Conservation (phyloP, 2,329 filamentous ascomycete species). For the Fusarium sp. region DNA sequence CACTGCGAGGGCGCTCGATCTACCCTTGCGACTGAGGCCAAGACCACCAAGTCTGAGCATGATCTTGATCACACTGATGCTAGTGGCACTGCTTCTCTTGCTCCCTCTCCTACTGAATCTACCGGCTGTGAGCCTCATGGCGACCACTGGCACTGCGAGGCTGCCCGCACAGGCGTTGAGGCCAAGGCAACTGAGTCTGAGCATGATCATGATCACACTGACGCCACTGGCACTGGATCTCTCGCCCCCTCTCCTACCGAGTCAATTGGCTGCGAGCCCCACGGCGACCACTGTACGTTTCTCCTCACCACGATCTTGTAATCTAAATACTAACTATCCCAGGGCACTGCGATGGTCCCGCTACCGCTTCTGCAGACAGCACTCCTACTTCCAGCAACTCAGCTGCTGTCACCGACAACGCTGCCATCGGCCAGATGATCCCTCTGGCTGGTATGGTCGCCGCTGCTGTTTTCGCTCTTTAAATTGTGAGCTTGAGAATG, state of each 20-base stretch:
- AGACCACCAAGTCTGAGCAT: slow-evolving; percentile 9
- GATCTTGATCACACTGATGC: not conserved
- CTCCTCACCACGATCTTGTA: fast-evolving
- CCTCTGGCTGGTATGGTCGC: slow-evolving; percentile 35
- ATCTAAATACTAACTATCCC: not conserved
- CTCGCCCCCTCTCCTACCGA: slow-evolving; percentile 33
- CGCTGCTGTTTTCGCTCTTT: slow-evolving; percentile 37
- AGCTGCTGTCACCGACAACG: slow-evolving; percentile 21
- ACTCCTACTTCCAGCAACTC: slow-evolving; percentile 8
- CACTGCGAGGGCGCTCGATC: slow-evolving; percentile 34
- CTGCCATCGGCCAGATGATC: slow-evolving; percentile 24
- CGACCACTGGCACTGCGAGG: slow-evolving; percentile 40
- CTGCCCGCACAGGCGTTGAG: slow-evolving; percentile 22
- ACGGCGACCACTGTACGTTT: slow-evolving; percentile 37
- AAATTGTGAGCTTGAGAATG: not conserved
- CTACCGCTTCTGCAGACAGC: slow-evolving; percentile 2
- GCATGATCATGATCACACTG: not conserved
- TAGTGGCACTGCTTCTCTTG: not conserved
- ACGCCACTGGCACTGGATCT: not conserved
- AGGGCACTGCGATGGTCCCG: slow-evolving; percentile 39
- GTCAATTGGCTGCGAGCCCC: slow-evolving; percentile 34
- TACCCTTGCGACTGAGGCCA: slow-evolving; percentile 2
- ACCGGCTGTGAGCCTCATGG: slow-evolving; percentile 35
- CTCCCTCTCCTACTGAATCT: slow-evolving; percentile 35
- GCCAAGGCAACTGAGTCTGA: slow-evolving; percentile 18